Percentiles rank a stretch among this genome's conserved stretches.
Evolutionary conservation across 2,329 filamentous ascomycete genomes (phyloP).

Genomic region (Penicillium sp.): DNA sequence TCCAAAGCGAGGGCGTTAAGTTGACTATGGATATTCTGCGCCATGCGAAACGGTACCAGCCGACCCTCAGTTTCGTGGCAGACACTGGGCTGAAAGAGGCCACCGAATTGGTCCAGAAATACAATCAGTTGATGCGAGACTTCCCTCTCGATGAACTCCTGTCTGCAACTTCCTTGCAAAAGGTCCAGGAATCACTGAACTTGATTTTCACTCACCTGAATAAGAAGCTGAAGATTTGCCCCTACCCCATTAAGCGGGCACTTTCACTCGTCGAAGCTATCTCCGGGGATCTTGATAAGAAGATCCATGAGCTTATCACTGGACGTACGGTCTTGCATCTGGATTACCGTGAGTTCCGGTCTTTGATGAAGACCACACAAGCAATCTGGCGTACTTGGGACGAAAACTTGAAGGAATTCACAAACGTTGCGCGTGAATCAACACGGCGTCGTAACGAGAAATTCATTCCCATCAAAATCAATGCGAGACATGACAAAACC

Average conservation of each 20-base stretch:
- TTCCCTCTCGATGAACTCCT: slow-evolving; percentile 94
- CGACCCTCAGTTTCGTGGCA: slow-evolving; percentile 91
- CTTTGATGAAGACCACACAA: slow-evolving; percentile 77
- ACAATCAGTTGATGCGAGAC: slow-evolving; percentile 98
- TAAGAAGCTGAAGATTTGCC: slow-evolving; percentile 94
- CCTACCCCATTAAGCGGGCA: slow-evolving; percentile 88
- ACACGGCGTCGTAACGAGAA: slow-evolving; percentile 92
- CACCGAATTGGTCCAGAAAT: slow-evolving; percentile 94
- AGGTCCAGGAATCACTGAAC: slow-evolving; percentile 82
- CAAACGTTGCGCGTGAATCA: slow-evolving; percentile 92
- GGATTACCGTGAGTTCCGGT: slow-evolving; percentile 85
- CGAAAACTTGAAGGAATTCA: slow-evolving; percentile 95
- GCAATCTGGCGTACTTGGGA: slow-evolving; percentile 92
- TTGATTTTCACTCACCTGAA: slow-evolving; percentile 94
- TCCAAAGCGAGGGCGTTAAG: slow-evolving; percentile 82
- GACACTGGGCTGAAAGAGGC: slow-evolving; percentile 96
- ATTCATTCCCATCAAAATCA: slow-evolving; percentile 97
- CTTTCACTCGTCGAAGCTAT: slow-evolving; percentile 95
- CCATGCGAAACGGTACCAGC: slow-evolving; percentile 96
- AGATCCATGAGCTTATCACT: slow-evolving; percentile 79
- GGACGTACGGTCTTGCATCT: slow-evolving; percentile 88
- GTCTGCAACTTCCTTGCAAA: slow-evolving; percentile 83
- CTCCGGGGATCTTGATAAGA: slow-evolving; percentile 83
- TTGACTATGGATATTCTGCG: slow-evolving; percentile 93
- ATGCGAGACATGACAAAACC: slow-evolving; percentile 79